These are phyloP conservation scores for Penicillium ucsense DNA, from an alignment of 495 filamentous ascomycete genomes.

Conservation along the genomic window DNA sequence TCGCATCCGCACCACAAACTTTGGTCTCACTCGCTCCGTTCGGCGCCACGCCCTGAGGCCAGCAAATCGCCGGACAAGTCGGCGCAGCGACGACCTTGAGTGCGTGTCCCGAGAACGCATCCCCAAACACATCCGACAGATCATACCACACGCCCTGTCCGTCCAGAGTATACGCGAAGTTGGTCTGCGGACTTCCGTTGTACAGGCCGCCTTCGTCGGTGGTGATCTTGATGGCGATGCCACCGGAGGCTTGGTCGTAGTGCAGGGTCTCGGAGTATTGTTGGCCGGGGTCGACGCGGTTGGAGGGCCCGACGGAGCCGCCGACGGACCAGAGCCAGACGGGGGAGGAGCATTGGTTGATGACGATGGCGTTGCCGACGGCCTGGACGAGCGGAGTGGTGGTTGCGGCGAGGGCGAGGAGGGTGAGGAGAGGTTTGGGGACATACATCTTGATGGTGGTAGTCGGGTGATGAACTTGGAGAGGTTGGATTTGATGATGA, in stretches of 20 bases:
- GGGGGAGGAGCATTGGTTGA: conserved; percentile 39
- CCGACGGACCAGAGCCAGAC: conserved; percentile 52
- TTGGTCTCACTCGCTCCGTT: conserved; percentile 42
- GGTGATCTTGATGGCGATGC: conserved; percentile 48
- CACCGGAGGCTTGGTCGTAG: conserved; percentile 37
- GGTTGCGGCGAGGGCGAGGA: conserved; percentile 15
- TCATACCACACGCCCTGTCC: conserved; percentile 44
- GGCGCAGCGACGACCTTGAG: conserved; percentile 41
- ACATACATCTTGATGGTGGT: conserved; percentile 21
- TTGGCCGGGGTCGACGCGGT: conserved; percentile 22
- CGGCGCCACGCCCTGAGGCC: conserved; percentile 39
- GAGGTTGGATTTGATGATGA: no score
- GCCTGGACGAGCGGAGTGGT: conserved; percentile 30
- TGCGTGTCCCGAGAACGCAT: conserved; percentile 39
- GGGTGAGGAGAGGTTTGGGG: conserved; percentile 16
- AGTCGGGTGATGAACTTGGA: background rate
- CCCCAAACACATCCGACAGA: conserved; percentile 46
- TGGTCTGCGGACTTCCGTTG: conserved; percentile 37
- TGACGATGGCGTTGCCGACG: conserved; percentile 40
- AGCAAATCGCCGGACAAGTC: conserved; percentile 38
- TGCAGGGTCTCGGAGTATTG: conserved; percentile 34
- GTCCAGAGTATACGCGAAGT: conserved; percentile 46
- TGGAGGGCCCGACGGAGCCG: conserved; percentile 24
- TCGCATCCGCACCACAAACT: conserved; percentile 26
- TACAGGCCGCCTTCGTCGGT: conserved; percentile 38